Evolutionary conservation across 2,329 filamentous ascomycete genomes (phyloP), one percentile per base, ranked within the genome.

Genomic region (Tolypocladium album): DNA sequence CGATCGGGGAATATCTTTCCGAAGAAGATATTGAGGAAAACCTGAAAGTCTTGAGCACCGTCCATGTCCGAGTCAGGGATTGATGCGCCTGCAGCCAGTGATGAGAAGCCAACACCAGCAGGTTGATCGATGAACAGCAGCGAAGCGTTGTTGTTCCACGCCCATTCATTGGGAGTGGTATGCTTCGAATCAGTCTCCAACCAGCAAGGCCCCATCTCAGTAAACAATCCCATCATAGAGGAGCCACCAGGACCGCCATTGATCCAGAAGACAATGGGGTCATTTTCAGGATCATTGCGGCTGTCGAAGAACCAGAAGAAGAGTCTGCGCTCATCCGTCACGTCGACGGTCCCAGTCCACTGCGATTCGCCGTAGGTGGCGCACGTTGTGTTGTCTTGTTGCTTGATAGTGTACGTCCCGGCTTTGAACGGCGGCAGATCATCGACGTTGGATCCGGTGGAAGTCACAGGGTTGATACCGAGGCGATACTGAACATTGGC

Each of bases 161-260:
- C 81, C 74, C 80, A 85, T 0, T 81, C 81, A 60, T 86, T 86
- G 6, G 74, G 62, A 13, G 68, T 68, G 0, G 76, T 78, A 7
- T 71, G 72, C 66, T 81, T 80, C 45, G 77, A 79, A 52, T 82
- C 78, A 27, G 72, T 68, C 50, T 80, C 78, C 45, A 86, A 73
- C 34, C 74, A 72, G 66, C 83, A 87, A 53, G 73, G 75, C 12
- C 83, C 82, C 73, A 75, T 71, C 81, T 82, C 60, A 69, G 74
- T 68, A 78, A 85, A 60, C 78, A 73, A 15, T 73, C 82, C 70
- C 53, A 80, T 72, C 76, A 84, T 79, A 42, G 78, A 82, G 62
- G 78, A 81, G 42, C 73, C 75, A 8, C 82, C 83, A 3, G 83
- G 82, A 2, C 83, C 83, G 39, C 83, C 83, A 68, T 83, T 84